Base-by-base conservation (phyloP, 805 yeast species). In the Clavispora vitiphila region DNA sequence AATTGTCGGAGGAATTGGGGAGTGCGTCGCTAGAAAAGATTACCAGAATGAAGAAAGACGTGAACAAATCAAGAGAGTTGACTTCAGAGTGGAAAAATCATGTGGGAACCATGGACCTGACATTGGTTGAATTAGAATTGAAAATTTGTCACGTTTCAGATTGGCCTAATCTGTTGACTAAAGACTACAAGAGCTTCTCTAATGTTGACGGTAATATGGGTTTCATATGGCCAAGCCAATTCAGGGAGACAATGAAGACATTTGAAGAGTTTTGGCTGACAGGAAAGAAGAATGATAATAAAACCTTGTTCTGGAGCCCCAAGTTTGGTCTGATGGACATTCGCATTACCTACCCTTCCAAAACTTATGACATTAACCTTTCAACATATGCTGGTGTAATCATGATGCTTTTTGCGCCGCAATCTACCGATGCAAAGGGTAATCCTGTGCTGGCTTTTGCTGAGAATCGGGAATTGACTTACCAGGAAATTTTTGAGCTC, bases 1-100 rank as follows among this genome's bases (percentile, higher is more conserved):
- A 78, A 51, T 65, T 89, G 29, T 78, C 82, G 49, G 81, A 78
- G 49, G 96, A 86, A 56, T 74, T 85, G 54, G 52, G 52, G 24
- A 73, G 85, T 2, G 75, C 88, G 0, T 84, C 86, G 40, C 80
- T 96, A 0, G 77, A 86, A 3, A 84, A 84, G 51, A 69, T 90
- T 24, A 89, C 87, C 55, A 88, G 86, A 34, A 90, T 90, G 96
- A 79, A 87, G 49, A 76, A 82, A 54, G 97, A 90, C 56, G 80
- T 88, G 35, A 76, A 76, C 37, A 66, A 60, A 64, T 67, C 72
- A 6, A 52, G 55, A 22, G 71, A 66, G 22, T 43, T 67, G 14
- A 69, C 73, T 11, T 40, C 44, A 12, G 74, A 68, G 8, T 69
- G 74, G 74, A 63, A 55, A 43, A 56, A 50, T 23, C 48, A 53